Percentiles rank a stretch among this genome's conserved stretches.
These are phyloP conservation scores for Mallotus repandus DNA, from an alignment of 441 rosid species.

Conservation along the genomic window DNA sequence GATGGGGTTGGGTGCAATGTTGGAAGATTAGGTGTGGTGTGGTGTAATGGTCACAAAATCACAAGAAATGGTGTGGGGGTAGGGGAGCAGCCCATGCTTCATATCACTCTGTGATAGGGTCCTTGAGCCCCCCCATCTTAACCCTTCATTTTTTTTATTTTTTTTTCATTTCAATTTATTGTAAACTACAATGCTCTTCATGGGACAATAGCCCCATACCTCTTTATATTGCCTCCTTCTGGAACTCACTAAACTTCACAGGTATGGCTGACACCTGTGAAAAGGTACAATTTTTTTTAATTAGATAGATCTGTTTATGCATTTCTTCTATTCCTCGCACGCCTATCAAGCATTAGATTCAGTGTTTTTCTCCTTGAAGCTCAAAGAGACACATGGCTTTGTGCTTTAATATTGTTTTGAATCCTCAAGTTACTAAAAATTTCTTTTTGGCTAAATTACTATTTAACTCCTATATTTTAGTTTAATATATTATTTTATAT, in stretches of 20 bases:
- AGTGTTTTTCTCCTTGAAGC: neutral
- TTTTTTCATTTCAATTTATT: too few species aligned
- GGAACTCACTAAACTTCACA: neutral
- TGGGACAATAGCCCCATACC: slow-evolving; percentile 27
- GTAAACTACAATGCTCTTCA: slow-evolving; percentile 12
- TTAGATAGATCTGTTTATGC: neutral
- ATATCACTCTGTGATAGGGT: slow-evolving; percentile 13
- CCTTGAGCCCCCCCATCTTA: too few species aligned
- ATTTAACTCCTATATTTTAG: too few species aligned
- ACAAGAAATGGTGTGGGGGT: slow-evolving; percentile 42
- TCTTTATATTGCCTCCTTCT: neutral
- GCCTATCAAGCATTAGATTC: neutral
- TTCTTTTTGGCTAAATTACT: too few species aligned
- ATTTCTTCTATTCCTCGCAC: neutral
- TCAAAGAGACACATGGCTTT: neutral
- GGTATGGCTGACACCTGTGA: slow-evolving; percentile 17
- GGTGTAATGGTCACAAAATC: slow-evolving; percentile 27
- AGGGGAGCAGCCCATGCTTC: slow-evolving; percentile 49
- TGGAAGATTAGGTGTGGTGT: slow-evolving; percentile 20
- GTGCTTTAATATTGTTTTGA: neutral
- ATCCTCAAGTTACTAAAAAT: too few species aligned
- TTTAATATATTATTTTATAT: too few species aligned
- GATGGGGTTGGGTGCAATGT: slow-evolving; percentile 18
- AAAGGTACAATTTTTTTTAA: neutral
- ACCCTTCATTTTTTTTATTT: too few species aligned